These are phyloP conservation scores for Austroboletus novae-zelandiae DNA, from an alignment of 1,284 basidiomycete genomes.

Conservation along the genomic window DNA sequence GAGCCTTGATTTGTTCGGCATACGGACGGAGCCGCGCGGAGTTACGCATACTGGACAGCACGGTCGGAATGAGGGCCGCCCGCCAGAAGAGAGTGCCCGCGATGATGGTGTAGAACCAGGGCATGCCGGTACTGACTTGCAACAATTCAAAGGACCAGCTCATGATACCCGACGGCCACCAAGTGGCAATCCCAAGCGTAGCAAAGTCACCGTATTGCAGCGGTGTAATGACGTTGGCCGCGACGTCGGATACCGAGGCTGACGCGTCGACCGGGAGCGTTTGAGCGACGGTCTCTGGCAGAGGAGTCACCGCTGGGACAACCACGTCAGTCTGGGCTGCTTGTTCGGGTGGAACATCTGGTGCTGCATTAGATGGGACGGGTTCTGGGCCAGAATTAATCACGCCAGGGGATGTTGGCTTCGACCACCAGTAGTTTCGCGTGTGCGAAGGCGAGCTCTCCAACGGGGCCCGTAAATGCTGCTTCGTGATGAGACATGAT, in stretches of 20 bases:
- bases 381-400: not conserved
- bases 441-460: constrained; percentile 5
- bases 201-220: constrained; percentile 79
- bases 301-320: not conserved
- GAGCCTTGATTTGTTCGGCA: constrained; percentile 54
- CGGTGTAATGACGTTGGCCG: constrained; percentile 37
- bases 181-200: constrained; percentile 68
- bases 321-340: not conserved
- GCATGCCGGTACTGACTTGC: constrained; percentile 72
- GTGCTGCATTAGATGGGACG: not conserved
- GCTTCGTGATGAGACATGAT: constrained; percentile 4
- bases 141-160: constrained; percentile 73
- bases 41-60: constrained; percentile 65
- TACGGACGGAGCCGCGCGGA: constrained; percentile 68
- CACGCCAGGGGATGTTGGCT: constrained; percentile 10
- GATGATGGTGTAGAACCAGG: constrained; percentile 87
- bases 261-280: constrained; percentile 10
- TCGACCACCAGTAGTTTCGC: constrained; percentile 36
- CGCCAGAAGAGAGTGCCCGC: constrained; percentile 71
- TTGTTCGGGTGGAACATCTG: not conserved
- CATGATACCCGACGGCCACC: constrained; percentile 56
- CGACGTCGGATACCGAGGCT: constrained; percentile 21
- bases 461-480: constrained; percentile 7
- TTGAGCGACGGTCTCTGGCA: constrained; percentile 5
- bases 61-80: constrained; percentile 66